Base-by-base conservation (phyloP, 768 basidiomycete species). In the Mycena leptocephala region DNA sequence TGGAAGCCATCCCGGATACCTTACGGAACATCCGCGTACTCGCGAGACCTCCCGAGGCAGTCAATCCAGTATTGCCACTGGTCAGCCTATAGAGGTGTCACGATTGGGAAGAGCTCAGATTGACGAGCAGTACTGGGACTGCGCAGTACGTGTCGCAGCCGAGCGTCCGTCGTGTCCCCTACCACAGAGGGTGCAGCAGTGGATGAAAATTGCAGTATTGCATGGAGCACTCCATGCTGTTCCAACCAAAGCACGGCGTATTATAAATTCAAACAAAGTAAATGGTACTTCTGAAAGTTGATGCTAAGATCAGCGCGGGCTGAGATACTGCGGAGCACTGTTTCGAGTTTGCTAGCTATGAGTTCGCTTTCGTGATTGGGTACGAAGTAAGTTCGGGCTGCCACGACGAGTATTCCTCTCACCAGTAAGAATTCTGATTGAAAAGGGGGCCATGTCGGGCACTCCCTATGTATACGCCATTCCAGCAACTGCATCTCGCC, bases 1-100 rank as follows among this genome's bases (percentile, higher is more conserved):
- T 53, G 11, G 56, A 80, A 81, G 10, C 79, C 75, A 14, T 72
- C 18, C 5, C 74, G 58, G 7, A 81, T 74, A 26, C 81, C 80
- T 16, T 30, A 24, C n/a, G 76, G 77, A 24, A 81, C 75, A 72
- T 81, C 80, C 10, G 35, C 24, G 37, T 73, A 81, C 13, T 70
- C 56, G 7, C 67, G 59, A 1, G 73, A 26, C 37, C 76, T 26
- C 7, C 75, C 76, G 3, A 64, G 67, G 2, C 46, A 33, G 0
- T 3, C 2, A 10, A 79, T 59, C 18, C 75, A 22, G 11, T 67
- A 24, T 6, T 70, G 35, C 78, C 81, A 82, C 7, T 39, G 24
- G 22, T 74, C 32, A 64, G 74, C 77, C 8, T 24, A 58, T n/a
- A 80, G 76, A 14, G 81, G 78, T 2, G 56, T 82, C 30, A 80